A percentile compares a stretch with the other conserved stretches of the same genome.
Conservation (phyloP, 1,284 basidiomycete species). For the Boletus hoseneyae region DNA sequence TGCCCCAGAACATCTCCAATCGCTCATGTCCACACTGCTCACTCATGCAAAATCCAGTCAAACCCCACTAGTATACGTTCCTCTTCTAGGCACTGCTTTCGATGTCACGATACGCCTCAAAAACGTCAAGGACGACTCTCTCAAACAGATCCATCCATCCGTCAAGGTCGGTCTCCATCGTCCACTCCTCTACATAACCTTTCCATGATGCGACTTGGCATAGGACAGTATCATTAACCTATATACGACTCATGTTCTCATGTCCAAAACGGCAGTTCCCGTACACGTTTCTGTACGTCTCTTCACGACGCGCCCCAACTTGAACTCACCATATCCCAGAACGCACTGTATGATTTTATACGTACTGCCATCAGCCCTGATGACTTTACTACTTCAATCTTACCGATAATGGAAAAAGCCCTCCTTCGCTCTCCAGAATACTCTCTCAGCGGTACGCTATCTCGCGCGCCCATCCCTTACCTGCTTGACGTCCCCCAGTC, state of each 20-base stretch:
- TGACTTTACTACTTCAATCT: slow-evolving; percentile 49
- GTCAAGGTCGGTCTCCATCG: slow-evolving; percentile 19
- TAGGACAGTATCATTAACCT: slow-evolving; percentile 53
- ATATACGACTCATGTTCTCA: slow-evolving; percentile 51
- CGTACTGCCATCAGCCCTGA: slow-evolving; percentile 44
- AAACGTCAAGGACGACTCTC: slow-evolving; percentile 42
- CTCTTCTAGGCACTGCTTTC: slow-evolving; percentile 57
- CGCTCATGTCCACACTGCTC: slow-evolving; percentile 50
- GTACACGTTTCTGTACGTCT: slow-evolving; percentile 47
- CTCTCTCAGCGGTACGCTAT: slow-evolving; percentile 51
- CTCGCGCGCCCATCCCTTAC: neutral
- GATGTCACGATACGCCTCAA: slow-evolving; percentile 64
- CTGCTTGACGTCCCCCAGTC: slow-evolving; percentile 36
- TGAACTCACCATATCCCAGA: slow-evolving; percentile 32
- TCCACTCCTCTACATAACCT: neutral
- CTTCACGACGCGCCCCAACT: slow-evolving; percentile 1
- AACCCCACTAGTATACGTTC: slow-evolving; percentile 45
- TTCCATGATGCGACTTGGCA: slow-evolving; percentile 3
- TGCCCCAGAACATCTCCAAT: slow-evolving; percentile 44
- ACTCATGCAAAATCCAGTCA: slow-evolving; percentile 46
- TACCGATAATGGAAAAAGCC: slow-evolving; percentile 72
- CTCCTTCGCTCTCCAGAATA: slow-evolving; percentile 72
- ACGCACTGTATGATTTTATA: slow-evolving; percentile 61
- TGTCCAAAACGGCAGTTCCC: slow-evolving; percentile 54
- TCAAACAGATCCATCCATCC: slow-evolving; percentile 17